These are phyloP conservation scores for Claviceps sp. DNA, from an alignment of 2,329 filamentous ascomycete genomes.

Conservation along the genomic window DNA sequence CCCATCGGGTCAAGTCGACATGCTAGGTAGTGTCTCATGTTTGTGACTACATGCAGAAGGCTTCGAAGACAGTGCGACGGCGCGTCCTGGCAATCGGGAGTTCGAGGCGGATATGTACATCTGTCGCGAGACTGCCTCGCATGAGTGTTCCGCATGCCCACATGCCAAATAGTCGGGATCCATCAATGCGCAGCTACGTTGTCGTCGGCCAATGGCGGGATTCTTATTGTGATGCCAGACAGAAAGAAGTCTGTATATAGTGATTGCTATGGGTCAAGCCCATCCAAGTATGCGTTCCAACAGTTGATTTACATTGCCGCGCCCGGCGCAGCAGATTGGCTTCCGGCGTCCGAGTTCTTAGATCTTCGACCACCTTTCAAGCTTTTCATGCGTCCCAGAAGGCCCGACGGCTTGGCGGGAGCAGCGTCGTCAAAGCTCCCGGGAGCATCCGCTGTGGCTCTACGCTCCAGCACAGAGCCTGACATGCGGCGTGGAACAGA, in stretches of 20 bases:
- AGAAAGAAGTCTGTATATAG: neutral
- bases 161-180: neutral
- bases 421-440: constrained; percentile 26
- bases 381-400: constrained; percentile 70
- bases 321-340: constrained; percentile 15
- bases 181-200: neutral
- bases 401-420: constrained; percentile 40
- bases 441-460: constrained; percentile 45
- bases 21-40: neutral
- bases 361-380: constrained; percentile 53
- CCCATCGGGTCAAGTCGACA: neutral
- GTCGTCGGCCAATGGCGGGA: neutral
- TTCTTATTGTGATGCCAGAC: neutral
- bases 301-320: constrained; percentile 22
- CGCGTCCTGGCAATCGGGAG: neutral
- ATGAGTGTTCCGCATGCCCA: neutral
- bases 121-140: neutral
- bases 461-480: constrained; percentile 43
- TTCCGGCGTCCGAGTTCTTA: constrained; percentile 15
- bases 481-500: constrained; percentile 26
- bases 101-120: neutral
- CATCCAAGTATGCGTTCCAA: constrained; percentile 3
- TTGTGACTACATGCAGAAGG: neutral
- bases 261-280: neutral
- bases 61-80: neutral